A percentile compares a stretch with the other conserved stretches of the same genome.
Evolutionary conservation across 179 eudicot species (phyloP).

Genomic region (Nepenthes alata): DNA sequence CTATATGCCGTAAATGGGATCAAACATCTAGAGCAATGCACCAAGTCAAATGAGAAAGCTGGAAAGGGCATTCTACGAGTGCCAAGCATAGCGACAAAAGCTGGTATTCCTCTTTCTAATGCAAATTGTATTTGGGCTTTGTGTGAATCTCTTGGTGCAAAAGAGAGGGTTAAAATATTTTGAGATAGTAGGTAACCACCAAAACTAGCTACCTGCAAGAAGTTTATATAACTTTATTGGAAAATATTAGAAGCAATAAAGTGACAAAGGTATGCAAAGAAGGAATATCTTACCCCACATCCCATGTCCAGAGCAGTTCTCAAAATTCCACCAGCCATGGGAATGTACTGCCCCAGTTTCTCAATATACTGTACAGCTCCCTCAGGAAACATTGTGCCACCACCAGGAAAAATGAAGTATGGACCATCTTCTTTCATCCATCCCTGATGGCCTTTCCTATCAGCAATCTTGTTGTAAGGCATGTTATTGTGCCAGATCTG

Average conservation of each 20-base stretch:
- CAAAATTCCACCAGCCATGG: conserved; percentile 62
- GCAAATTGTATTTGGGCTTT: conserved; percentile 95
- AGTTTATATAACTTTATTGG: conserved; percentile 1
- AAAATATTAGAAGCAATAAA: conserved; percentile 2
- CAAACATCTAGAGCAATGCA: conserved; percentile 91
- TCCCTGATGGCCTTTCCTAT: conserved; percentile 94
- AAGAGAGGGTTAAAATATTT: conserved; percentile 64
- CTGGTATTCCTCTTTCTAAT: conserved; percentile 85
- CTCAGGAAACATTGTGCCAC: conserved; percentile 94
- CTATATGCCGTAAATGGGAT: conserved; percentile 90
- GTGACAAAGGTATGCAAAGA: background rate
- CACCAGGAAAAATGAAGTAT: conserved; percentile 86
- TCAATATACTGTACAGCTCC: conserved; percentile 89
- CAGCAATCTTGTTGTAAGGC: conserved; percentile 93
- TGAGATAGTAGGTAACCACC: conserved; percentile 74
- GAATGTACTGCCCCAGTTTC: conserved; percentile 80
- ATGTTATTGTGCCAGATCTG: conserved; percentile 98
- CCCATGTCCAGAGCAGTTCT: conserved; percentile 99
- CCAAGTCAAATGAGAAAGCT: conserved; percentile 80
- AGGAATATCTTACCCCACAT: conserved; percentile 64
- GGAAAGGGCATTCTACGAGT: conserved; percentile 88
- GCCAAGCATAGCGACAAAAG: conserved; percentile 96
- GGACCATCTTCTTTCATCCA: conserved; percentile 96
- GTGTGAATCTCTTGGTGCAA: conserved; percentile 96
- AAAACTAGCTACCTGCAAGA: conserved; percentile 84